A percentile compares a stretch with the other conserved stretches of the same genome.
Conservation (phyloP, 768 basidiomycete genomes). For the Amanita jacksonii region DNA sequence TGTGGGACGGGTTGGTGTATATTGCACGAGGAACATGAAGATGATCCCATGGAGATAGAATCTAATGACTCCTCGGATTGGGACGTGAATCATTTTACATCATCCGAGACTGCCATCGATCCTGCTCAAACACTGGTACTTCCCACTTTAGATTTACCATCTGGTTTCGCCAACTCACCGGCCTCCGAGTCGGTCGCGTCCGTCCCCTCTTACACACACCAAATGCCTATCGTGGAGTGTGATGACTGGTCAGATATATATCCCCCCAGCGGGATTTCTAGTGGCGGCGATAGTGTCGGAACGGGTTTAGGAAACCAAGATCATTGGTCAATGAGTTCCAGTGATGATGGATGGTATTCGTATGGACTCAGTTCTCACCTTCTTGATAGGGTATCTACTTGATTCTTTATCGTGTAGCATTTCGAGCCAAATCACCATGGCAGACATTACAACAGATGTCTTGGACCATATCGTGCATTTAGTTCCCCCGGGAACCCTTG, state of each 20-base stretch:
- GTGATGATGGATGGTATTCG: not conserved
- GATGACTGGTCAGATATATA: not conserved
- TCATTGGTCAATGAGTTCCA: not conserved
- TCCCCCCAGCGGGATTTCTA: not conserved
- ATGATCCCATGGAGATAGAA: constrained; percentile 17
- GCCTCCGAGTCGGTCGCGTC: not conserved
- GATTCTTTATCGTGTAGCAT: not conserved
- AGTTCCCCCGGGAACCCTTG: constrained; percentile 52
- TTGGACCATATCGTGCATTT: constrained; percentile 68
- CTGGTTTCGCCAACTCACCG: not conserved
- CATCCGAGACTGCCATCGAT: constrained; percentile 32
- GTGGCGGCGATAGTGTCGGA: too few relatives aligned
- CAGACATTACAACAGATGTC: constrained; percentile 17
- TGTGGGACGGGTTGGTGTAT: constrained; percentile 69
- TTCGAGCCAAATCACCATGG: not conserved
- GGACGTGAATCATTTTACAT: constrained; percentile 16
- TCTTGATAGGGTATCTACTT: constrained; percentile 1
- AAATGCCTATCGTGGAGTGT: not conserved
- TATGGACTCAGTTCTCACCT: constrained; percentile 4
- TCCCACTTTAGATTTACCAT: constrained; percentile 41
- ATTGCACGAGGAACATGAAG: constrained; percentile 41
- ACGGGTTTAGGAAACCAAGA: too few relatives aligned
- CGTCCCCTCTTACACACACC: not conserved
- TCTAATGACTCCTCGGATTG: constrained; percentile 16
- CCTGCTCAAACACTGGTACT: constrained; percentile 61